Conservation (phyloP, 331 rosid species). For the Acacia pycnantha region DNA sequence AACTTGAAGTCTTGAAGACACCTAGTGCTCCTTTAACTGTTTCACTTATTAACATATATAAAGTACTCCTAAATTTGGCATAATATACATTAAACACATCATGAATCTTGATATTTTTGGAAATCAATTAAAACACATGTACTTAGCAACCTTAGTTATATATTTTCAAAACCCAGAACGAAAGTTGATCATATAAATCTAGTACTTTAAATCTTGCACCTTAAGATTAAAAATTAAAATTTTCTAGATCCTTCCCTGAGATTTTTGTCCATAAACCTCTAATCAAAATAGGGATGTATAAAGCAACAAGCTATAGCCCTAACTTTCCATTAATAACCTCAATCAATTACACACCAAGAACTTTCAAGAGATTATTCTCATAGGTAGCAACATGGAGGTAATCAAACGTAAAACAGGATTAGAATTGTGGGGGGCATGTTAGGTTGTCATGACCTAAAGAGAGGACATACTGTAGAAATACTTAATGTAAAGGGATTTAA, state of each 20-base stretch:
- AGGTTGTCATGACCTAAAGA: background rate
- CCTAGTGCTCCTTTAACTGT: background rate
- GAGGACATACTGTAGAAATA: background rate
- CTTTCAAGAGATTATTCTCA: background rate
- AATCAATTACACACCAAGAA: background rate
- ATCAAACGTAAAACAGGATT: background rate
- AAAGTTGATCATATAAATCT: background rate
- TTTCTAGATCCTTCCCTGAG: background rate
- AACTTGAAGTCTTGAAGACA: background rate
- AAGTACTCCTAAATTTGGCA: background rate
- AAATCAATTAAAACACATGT: background rate
- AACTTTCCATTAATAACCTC: background rate
- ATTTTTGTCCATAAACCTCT: background rate
- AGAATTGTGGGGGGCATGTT: background rate
- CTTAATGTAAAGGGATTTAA: background rate
- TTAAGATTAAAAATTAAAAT: background rate
- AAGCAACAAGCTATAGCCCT: background rate
- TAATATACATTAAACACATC: background rate
- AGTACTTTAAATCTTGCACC: background rate
- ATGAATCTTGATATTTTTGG: background rate
- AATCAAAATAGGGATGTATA: background rate
- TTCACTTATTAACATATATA: background rate
- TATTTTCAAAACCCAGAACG: background rate
- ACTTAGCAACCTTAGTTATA: background rate
- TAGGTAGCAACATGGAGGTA: background rate